phyloP scores from a whole-genome alignment of 805 yeast species.

The Starmera caribaea region DNA sequence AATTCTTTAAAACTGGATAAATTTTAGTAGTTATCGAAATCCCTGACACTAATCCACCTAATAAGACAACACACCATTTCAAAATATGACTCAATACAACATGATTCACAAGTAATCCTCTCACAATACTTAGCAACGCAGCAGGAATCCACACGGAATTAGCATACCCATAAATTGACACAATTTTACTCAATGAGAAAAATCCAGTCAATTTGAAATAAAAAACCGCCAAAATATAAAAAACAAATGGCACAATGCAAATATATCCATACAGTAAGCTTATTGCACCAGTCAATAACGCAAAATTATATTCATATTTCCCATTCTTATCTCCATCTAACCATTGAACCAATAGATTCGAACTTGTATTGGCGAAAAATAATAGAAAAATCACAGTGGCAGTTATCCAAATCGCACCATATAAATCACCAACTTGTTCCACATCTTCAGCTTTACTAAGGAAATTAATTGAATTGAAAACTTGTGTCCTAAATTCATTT shows the following conservation, averaged over 20 bases:
- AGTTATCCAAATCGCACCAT: constrained; percentile 88
- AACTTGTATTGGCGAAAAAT: constrained; percentile 67
- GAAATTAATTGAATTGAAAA: constrained; percentile 51
- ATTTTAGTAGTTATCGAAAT: constrained; percentile 39
- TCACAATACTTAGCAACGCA: constrained; percentile 47
- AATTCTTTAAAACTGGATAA: constrained; percentile 28
- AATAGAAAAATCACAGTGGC: constrained; percentile 68
- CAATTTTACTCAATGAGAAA: constrained; percentile 43
- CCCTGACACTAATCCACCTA: constrained; percentile 57
- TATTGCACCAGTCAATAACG: constrained; percentile 56
- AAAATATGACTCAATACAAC: constrained; percentile 34
- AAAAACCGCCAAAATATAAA: constrained; percentile 45
- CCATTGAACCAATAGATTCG: constrained; percentile 52
- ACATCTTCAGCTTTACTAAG: constrained; percentile 27
- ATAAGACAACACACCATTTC: constrained; percentile 52
- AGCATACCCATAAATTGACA: constrained; percentile 80
- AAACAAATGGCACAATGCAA: constrained; percentile 46
- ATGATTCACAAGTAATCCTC: constrained; percentile 42
- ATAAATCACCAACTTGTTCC: constrained; percentile 53
- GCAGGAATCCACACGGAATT: constrained; percentile 82
- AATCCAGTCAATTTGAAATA: constrained; percentile 41
- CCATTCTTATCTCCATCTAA: constrained; percentile 25
- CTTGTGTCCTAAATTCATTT: constrained; percentile 44
- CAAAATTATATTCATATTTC: constrained; percentile 50
- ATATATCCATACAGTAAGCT: constrained; percentile 71